Evolutionary conservation across 768 basidiomycete genomes (phyloP).

Genomic region (Mycena floridula): DNA sequence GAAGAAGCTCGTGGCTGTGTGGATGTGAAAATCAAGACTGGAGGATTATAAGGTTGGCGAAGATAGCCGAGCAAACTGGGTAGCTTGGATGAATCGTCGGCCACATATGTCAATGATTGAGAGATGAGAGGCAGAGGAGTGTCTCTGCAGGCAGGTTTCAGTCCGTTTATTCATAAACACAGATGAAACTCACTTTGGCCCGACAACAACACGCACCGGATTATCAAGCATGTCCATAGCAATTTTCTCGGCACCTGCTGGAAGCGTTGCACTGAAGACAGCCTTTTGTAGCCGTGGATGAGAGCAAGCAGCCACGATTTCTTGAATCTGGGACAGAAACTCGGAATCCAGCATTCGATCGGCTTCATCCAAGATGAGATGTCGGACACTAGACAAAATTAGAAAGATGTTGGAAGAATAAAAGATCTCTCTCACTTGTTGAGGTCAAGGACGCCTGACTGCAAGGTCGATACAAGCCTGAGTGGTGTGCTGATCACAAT

Average conservation of each 20-base stretch:
- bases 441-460: conserved; percentile 58
- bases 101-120: conserved; percentile 87
- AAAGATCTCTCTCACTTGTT: conserved; percentile 56
- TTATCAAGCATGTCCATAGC: conserved; percentile 81
- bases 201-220: conserved; percentile 92
- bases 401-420: conserved; percentile 1
- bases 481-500: conserved; percentile 91
- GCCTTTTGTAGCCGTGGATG: conserved; percentile 71
- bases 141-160: conserved; percentile 52
- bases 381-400: conserved; percentile 56
- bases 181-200: conserved; percentile 69
- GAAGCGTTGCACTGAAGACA: conserved; percentile 93
- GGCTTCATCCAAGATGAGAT: conserved; percentile 86
- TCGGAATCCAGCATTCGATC: conserved; percentile 87
- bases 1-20: conserved; percentile 82
- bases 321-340: conserved; percentile 84
- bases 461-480: conserved; percentile 76
- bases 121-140: conserved; percentile 88
- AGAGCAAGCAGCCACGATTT: conserved; percentile 76
- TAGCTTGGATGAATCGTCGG: conserved; percentile 91
- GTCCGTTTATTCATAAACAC: conserved; percentile 1
- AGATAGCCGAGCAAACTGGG: conserved; percentile 81
- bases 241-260: conserved; percentile 79
- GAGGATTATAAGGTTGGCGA: conserved; percentile 79
- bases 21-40: conserved; percentile 86